These are phyloP conservation scores for Hemerocallis citrina DNA, from an alignment of 106 monocot genomes.

Conservation along the genomic window DNA sequence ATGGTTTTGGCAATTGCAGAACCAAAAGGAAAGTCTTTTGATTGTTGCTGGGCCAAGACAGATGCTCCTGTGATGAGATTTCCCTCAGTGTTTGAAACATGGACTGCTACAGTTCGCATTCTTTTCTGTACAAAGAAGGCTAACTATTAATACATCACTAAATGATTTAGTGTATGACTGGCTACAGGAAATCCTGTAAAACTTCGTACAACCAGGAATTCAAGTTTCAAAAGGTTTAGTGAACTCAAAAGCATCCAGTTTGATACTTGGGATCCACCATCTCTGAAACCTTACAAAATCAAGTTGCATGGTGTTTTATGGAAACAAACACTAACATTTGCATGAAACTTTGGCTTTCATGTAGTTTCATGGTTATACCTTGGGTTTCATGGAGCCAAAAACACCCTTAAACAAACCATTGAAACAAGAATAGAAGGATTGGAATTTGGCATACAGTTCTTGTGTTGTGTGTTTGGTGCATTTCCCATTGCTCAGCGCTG, in stretches of 20 bases:
- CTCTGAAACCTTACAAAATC: too few relatives aligned
- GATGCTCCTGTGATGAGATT: conserved; percentile 44
- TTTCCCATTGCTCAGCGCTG: conserved; percentile 60
- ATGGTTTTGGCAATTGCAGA: conserved; percentile 76
- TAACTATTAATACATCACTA: neutral
- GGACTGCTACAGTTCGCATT: conserved; percentile 48
- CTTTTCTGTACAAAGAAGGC: conserved; percentile 47
- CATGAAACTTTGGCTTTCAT: too few relatives aligned
- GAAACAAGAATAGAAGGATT: too few relatives aligned
- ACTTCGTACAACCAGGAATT: too few relatives aligned
- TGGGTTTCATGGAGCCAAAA: too few relatives aligned
- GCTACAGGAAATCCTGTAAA: too few relatives aligned
- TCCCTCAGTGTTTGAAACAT: conserved; percentile 55
- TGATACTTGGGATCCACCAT: too few relatives aligned
- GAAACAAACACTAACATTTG: too few relatives aligned
- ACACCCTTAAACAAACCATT: neutral
- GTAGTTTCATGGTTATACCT: too few relatives aligned
- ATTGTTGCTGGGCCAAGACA: conserved; percentile 35
- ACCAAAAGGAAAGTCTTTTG: conserved; percentile 78
- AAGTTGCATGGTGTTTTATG: too few relatives aligned
- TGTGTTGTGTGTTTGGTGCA: conserved; percentile 58
- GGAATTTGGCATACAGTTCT: conserved; percentile 31
- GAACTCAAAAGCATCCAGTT: neutral
- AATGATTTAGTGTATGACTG: too few relatives aligned
- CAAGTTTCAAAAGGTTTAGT: too few relatives aligned